A percentile compares a stretch with the other conserved stretches of the same genome.
Conservation (phyloP, 768 basidiomycete genomes). For the Cyclocybe cylindracea region DNA sequence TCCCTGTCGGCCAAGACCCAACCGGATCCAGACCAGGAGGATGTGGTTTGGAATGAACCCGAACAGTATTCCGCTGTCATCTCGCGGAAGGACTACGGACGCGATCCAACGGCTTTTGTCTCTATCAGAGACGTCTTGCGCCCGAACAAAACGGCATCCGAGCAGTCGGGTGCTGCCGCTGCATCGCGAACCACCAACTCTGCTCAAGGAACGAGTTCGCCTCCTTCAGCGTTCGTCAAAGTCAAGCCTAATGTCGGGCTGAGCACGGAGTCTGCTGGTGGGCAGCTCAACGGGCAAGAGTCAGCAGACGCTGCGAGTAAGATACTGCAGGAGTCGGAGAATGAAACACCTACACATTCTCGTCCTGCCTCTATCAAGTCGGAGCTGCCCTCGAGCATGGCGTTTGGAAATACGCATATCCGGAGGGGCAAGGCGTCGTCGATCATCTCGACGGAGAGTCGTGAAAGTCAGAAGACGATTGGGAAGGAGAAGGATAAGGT, state of each 20-base stretch:
- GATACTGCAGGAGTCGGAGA: constrained; percentile 33
- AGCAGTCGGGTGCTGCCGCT: constrained; percentile 7
- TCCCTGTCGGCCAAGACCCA: constrained; percentile 35
- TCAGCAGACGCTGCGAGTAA: constrained; percentile 40
- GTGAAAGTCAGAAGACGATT: constrained; percentile 42
- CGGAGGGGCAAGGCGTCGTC: constrained; percentile 41
- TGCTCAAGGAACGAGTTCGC: background rate
- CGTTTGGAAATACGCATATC: constrained; percentile 24
- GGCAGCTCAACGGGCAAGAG: constrained; percentile 42
- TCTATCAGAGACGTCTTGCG: constrained; percentile 65
- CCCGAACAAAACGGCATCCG: constrained; percentile 40
- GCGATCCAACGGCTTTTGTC: constrained; percentile 57
- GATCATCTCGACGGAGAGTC: constrained; percentile 35
- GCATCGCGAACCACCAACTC: constrained; percentile 14
- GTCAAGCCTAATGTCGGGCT: constrained; percentile 52
- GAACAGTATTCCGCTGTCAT: constrained; percentile 64
- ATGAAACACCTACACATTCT: constrained; percentile 33
- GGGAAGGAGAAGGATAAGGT: constrained; percentile 20
- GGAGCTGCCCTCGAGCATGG: constrained; percentile 15
- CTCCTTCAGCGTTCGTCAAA: constrained; percentile 11
- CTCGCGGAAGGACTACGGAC: constrained; percentile 62
- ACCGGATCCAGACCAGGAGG: constrained; percentile 64
- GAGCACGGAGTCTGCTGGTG: constrained; percentile 50
- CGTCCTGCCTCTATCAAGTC: constrained; percentile 28
- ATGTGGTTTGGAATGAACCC: constrained; percentile 57